Evolutionary conservation across 176 grass and related monocot species (phyloP), one percentile per base, ranked within the genome.

Genomic region (Carex cristatella): DNA sequence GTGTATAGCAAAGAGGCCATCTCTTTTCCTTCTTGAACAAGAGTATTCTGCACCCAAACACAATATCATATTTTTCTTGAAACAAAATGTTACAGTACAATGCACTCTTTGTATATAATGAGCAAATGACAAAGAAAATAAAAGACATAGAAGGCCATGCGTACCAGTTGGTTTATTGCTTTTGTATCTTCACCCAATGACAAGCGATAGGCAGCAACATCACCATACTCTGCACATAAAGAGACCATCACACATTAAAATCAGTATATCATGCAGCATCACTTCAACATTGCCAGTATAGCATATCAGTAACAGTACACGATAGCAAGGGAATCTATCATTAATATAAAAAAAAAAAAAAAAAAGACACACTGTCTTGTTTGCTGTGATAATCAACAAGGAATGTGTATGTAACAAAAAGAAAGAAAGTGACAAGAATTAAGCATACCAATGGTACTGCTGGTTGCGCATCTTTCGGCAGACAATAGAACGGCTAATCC

Each of bases 21-120:
- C 91, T 98, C 95, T 78, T 88, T 98, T 62, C 95, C 95, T 87
- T 98, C 95, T 94, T 98, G 93, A 82, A 93, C 91, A 88, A 98
- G 76, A 33, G 69, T 66, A 86, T 98, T 98, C 95, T 98, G 92
- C 75, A 87, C 6, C 14, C 64, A 66, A 78, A 7, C 18, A 70
- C 35, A 51, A 84, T 46, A 68, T 30, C 49, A 80, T 69, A 54
- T 65, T 18, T 71, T 81, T 69, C 15, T 58, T 30, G 7, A 16
- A 48, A 48, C 69, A 72, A 40, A 72, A 69, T 23, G 18, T 27
- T 32, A 4, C 10, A 76, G 28, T 4, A 55, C 10, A 53, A 13
- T 76, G 48, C 7, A 31, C 19, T 31, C 0, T 76, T 54, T 76
- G 19, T 54, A 5, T 13, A 84, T 71, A 89, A 84, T 69, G 56